phyloP scores from a whole-genome alignment of 768 basidiomycete genomes.

The Coprinopsis cinerea region DNA sequence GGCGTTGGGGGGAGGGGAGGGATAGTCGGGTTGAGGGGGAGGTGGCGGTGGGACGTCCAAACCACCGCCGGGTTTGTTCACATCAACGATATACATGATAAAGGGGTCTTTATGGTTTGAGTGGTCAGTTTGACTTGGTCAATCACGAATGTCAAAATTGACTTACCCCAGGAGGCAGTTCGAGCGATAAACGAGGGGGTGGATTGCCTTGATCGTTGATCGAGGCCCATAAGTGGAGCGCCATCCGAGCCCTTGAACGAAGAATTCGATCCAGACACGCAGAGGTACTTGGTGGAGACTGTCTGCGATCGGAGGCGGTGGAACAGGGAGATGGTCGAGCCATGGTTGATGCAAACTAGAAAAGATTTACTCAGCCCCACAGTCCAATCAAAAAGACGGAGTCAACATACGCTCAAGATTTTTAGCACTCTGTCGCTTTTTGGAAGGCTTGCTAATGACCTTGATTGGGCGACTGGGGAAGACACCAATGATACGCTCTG shows the following conservation, averaged over 20 bases:
- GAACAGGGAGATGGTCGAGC: constrained; percentile 91
- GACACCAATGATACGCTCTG: constrained; percentile 77
- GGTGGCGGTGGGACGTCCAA: constrained; percentile 76
- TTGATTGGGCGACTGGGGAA: constrained; percentile 96
- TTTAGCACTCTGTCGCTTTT: constrained; percentile 93
- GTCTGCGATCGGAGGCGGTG: constrained; percentile 95
- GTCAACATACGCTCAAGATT: constrained; percentile 76
- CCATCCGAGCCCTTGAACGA: constrained; percentile 94
- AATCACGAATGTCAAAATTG: constrained; percentile 9
- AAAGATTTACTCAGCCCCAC: constrained; percentile 12
- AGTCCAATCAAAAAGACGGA: constrained; percentile 12
- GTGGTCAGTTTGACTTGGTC: constrained; percentile 1
- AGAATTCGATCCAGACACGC: constrained; percentile 88
- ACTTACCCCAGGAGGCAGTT: constrained; percentile 84
- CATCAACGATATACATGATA: constrained; percentile 96
- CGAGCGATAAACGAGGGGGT: constrained; percentile 86
- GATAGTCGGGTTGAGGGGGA: constrained; percentile 83
- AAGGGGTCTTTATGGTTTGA: constrained; percentile 64
- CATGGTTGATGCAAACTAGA: constrained; percentile 90
- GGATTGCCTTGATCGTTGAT: constrained; percentile 61
- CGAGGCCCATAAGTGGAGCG: constrained; percentile 74
- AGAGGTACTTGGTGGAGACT: constrained; percentile 92
- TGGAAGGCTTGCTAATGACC: constrained; percentile 97
- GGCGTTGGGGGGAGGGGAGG: constrained; percentile 86
- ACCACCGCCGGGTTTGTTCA: constrained; percentile 73